A percentile compares a stretch with the other conserved stretches of the same genome.
These are phyloP conservation scores for Kodamaea sagamina DNA, from an alignment of 805 yeast genomes.

Conservation along the genomic window DNA sequence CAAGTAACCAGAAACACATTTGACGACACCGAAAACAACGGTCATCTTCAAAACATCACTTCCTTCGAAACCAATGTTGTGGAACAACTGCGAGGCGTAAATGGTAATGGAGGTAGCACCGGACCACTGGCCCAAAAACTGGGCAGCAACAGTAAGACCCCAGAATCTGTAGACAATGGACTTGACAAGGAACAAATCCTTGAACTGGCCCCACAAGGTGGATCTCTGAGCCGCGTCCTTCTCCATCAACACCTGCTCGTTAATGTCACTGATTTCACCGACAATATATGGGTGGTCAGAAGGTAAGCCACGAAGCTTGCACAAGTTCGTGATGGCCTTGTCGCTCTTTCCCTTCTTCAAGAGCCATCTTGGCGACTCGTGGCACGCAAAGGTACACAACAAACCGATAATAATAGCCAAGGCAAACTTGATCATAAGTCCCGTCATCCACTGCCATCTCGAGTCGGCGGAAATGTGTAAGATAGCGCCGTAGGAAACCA, in stretches of 20 bases:
- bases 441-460: conserved; percentile 25
- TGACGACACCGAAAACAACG: conserved; percentile 55
- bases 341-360: conserved; percentile 22
- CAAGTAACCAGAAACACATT: conserved; percentile 49
- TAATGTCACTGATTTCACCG: conserved; percentile 43
- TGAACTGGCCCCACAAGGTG: conserved; percentile 21
- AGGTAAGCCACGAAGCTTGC: conserved; percentile 24
- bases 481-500: conserved; percentile 50
- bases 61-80: conserved; percentile 23
- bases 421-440: conserved; percentile 22
- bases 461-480: conserved; percentile 23
- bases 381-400: conserved; percentile 20
- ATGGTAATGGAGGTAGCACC: conserved; percentile 47
- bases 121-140: conserved; percentile 27
- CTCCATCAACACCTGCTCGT: conserved; percentile 42
- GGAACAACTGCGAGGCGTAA: conserved; percentile 51
- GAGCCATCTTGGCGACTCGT: conserved; percentile 28
- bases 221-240: conserved; percentile 23
- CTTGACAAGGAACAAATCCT: conserved; percentile 34
- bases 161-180: conserved; percentile 48
- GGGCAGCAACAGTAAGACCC: conserved; percentile 32
- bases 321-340: conserved; percentile 20
- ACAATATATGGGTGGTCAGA: conserved; percentile 29
- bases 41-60: conserved; percentile 30
- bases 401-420: conserved; percentile 32